Evolutionary conservation across 768 basidiomycete genomes (phyloP), one percentile per base, ranked within the genome.

Genomic region (Cyclocybe cylindracea): DNA sequence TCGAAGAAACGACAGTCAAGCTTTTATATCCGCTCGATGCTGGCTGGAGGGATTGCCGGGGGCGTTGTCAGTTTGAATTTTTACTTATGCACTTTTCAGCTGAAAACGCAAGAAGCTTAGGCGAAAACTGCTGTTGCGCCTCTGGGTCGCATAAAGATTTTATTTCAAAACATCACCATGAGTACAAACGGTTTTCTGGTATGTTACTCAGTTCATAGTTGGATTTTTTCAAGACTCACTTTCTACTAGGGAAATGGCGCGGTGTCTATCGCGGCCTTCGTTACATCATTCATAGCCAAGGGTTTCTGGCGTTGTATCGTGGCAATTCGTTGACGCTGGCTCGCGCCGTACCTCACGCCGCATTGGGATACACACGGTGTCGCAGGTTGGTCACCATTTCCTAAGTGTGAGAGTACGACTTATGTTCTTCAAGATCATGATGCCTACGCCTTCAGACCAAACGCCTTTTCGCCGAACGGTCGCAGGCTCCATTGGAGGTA

Each of bases 41-140:
- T 55, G 14, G 54, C 54, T 10, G 54, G 48, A 13, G 54, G 48
- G 6, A 39, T 55, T 40, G 54, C 54, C 19, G 54, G 54, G 18
- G 48, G 44, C 18, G 24, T 46, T n/a, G 54, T 55, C 14, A 40
- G 54, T 33, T 5, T 9, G 13, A 39, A 34, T 14, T 13, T 10
- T 2, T 9, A 16, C 44, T 46, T 2, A 13, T 14, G 5, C 19
- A 5, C 31, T 37, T 13, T 33, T 38, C 9, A 10, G 11, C 14
- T 41, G 7, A 6, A 13, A 13, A 10, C 14, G 14, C 32, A 6
- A 32, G 34, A 19, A 5, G 39, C 8, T 37, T 34, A 55, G 54
- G 48, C 54, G 3, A 55, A 55, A 34, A 55, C 54, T 39, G 38
- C 49, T 14, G 54, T 55, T 31, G 49, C 54, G 14, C 54, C 54